Evolutionary conservation across 164 flowering plant species (phyloP), one percentile per base, ranked within the genome.

Genomic region (Annona cherimola): DNA sequence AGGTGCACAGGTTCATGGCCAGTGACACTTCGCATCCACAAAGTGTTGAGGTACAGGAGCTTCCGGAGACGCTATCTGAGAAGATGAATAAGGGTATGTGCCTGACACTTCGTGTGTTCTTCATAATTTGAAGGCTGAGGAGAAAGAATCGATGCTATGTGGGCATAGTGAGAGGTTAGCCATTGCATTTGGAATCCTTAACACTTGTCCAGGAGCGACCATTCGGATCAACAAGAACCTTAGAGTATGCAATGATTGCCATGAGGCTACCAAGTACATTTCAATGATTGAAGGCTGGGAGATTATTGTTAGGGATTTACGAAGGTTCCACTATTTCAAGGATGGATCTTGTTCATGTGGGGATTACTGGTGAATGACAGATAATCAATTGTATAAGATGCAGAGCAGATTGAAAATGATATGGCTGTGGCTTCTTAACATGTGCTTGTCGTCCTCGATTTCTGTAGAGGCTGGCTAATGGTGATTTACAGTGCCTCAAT

Each of bases 331-430:
- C 80, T 90, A 90, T 80, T 92, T 90, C 78, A 86, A 63, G 72
- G 81, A 86, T 73, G 97, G 97, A 26, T 76, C 61, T 61, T 92
- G 98, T 82, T 90, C 96, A 0, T 92, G 96, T 77, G 86, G 88
- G 43, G 98, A 90, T 75, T 92, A 90, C 73, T 90, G 96, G 97
- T 92, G 81, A 86, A 11, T 44, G n/a, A n/a, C n/a, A n/a, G 12
- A 40, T 63, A 18, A 63, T 40, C 39, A 5, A 18, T 35, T 35
- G 19, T 39, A 26, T 61, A 61, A 16, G n/a, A n/a, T n/a, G 55
- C 7, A 50, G 12, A 7, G 55, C 55, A 50, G 55, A 50, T 50
- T 50, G 55, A 2, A 5, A 50, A 50, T 50, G 55, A 14, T 50
- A 14, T 1, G 2, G 16, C 2, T 50, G 2, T 3, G 55, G 55